Conservation (phyloP, 2,329 filamentous ascomycete genomes). For the Colletotrichum orchidophilum region DNA sequence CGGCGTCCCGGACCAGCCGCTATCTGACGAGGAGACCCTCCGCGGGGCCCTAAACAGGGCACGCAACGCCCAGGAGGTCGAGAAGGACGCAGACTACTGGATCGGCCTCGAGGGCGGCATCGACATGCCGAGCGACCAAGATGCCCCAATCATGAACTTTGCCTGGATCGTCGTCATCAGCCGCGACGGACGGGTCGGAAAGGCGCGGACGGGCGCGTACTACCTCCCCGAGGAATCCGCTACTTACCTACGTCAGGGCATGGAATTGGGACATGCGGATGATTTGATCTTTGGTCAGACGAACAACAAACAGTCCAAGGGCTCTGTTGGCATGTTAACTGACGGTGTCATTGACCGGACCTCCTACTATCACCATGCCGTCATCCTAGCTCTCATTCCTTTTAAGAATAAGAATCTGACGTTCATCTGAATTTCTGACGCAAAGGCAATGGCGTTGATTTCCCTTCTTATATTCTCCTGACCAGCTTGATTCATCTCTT, state of each 20-base stretch:
- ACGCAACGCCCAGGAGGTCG: conserved; percentile 41
- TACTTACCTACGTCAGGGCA: conserved; percentile 45
- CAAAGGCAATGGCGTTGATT: not conserved
- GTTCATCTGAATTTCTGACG: conserved; percentile 35
- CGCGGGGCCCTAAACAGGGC: conserved; percentile 50
- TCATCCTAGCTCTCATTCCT: conserved; percentile 52
- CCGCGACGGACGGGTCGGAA: conserved; percentile 42
- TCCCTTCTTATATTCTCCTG: no score
- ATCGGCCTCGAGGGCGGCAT: conserved; percentile 54
- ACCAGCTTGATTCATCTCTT: not conserved
- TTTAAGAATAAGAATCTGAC: conserved; percentile 47
- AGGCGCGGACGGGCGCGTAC: conserved; percentile 49
- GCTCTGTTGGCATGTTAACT: conserved; percentile 52
- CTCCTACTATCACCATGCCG: conserved; percentile 49
- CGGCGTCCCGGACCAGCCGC: conserved; percentile 50
- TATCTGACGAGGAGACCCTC: conserved; percentile 49
- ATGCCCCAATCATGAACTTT: conserved; percentile 45
- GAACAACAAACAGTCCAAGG: conserved; percentile 49
- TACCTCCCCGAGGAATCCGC: conserved; percentile 49
- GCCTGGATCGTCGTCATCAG: conserved; percentile 50
- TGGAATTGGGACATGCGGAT: conserved; percentile 52
- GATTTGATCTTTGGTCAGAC: conserved; percentile 47
- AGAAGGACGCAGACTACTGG: conserved; percentile 49
- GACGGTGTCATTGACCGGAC: conserved; percentile 47
- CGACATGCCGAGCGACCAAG: conserved; percentile 37